These are phyloP conservation scores for Zizania latifolia DNA, from an alignment of 176 grass and related monocot genomes.

Conservation along the genomic window DNA sequence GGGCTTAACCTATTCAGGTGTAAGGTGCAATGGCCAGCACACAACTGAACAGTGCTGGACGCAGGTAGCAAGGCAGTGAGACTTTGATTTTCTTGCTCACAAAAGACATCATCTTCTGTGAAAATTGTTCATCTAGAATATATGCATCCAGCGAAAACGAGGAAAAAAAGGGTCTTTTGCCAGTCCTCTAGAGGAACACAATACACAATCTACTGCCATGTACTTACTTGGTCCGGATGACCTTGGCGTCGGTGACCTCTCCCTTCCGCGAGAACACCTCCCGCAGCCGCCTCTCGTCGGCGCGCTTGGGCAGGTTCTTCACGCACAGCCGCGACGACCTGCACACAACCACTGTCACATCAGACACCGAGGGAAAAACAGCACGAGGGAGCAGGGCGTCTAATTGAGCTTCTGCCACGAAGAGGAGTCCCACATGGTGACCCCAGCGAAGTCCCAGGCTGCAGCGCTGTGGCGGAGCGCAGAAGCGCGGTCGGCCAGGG, in stretches of 20 bases:
- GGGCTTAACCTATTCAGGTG: not conserved
- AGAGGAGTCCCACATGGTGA: conserved; percentile 1
- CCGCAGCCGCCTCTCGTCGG: conserved; percentile 71
- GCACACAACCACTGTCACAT: not conserved
- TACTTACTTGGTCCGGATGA: conserved; percentile 75
- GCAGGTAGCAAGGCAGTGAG: not conserved
- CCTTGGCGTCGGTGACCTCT: conserved; percentile 83
- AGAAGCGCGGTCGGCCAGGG: too few species aligned
- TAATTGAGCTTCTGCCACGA: not conserved
- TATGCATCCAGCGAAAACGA: not conserved
- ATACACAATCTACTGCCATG: not conserved
- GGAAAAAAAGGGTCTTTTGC: not conserved
- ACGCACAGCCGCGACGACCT: conserved; percentile 82
- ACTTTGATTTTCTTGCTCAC: not conserved
- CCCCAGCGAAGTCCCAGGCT: not conserved
- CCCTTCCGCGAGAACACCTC: conserved; percentile 88
- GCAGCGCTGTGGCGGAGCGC: too few species aligned
- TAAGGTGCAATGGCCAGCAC: not conserved
- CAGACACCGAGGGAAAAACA: not conserved
- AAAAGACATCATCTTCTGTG: not conserved
- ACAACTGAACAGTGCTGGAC: not conserved
- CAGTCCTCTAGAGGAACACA: not conserved
- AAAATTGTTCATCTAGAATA: not conserved
- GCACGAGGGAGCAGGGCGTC: not conserved
- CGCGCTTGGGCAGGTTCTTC: conserved; percentile 90